Evolutionary conservation across 2,329 filamentous ascomycete species (phyloP).

Genomic region (Decorospora gaudefroyi): DNA sequence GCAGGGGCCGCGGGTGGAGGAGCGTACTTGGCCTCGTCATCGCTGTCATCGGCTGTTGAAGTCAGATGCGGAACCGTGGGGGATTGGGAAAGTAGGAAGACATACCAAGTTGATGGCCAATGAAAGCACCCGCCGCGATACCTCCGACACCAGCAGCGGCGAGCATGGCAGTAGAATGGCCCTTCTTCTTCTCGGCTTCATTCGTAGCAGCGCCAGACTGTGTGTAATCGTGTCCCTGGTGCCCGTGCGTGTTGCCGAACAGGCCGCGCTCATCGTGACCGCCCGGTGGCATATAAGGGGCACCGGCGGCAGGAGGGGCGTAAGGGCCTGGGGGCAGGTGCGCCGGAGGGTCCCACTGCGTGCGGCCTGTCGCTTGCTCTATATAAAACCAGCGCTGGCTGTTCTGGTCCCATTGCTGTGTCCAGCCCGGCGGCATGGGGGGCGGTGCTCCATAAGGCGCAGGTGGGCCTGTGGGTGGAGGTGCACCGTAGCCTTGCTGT

Average conservation of each 20-base stretch:
- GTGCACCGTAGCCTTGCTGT: constrained; percentile 29
- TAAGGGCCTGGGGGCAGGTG: constrained; percentile 41
- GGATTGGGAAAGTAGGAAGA: constrained; percentile 20
- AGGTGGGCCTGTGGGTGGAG: constrained; percentile 39
- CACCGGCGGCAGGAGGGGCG: constrained; percentile 38
- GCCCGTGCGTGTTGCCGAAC: constrained; percentile 35
- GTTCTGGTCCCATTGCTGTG: constrained; percentile 64
- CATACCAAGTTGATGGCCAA: constrained; percentile 62
- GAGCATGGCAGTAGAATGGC: constrained; percentile 54
- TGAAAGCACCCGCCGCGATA: constrained; percentile 62
- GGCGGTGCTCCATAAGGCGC: constrained; percentile 55
- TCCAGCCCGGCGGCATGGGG: constrained; percentile 62
- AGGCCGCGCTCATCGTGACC: constrained; percentile 36
- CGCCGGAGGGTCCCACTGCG: constrained; percentile 66
- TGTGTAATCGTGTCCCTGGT: constrained; percentile 34
- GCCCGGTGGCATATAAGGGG: constrained; percentile 27
- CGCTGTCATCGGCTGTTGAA: constrained; percentile 28
- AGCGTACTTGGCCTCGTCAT: constrained; percentile 36
- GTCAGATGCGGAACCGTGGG: constrained; percentile 16
- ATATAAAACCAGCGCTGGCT: constrained; percentile 68
- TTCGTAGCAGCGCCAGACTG: constrained; percentile 29
- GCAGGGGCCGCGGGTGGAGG: constrained; percentile 24
- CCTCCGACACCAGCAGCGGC: constrained; percentile 63
- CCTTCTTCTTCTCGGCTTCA: constrained; percentile 46
- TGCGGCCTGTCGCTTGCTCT: constrained; percentile 63